A percentile compares a stretch with the other conserved stretches of the same genome.
These are phyloP conservation scores for Gracilaria gracilis DNA, from an alignment of 23 red algal genomes.

Conservation along the genomic window DNA sequence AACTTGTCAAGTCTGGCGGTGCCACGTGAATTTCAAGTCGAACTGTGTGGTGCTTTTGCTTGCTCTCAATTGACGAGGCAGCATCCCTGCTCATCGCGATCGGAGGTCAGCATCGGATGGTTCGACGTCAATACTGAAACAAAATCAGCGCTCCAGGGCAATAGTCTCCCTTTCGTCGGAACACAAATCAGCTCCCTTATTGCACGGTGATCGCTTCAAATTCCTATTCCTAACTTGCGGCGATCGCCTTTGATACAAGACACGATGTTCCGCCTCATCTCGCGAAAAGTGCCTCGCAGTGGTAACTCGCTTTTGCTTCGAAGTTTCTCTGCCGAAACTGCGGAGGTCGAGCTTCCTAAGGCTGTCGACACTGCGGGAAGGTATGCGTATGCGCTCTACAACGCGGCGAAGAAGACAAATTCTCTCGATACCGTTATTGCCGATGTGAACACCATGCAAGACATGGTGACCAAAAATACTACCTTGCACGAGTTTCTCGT, in stretches of 20 bases:
- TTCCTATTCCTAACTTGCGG: not conserved
- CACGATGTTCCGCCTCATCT: conserved; percentile 14
- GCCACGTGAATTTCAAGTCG: too few species aligned
- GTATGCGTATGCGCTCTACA: conserved; percentile 79
- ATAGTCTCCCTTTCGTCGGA: not conserved
- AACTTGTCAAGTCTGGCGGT: too few species aligned
- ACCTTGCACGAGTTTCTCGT: conserved; percentile 68
- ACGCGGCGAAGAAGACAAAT: conserved; percentile 66
- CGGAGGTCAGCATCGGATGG: not conserved
- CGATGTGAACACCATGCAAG: conserved; percentile 71
- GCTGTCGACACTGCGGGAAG: conserved; percentile 67
- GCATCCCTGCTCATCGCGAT: not conserved
- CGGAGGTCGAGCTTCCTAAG: conserved; percentile 40
- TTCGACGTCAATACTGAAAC: not conserved
- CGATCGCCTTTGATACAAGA: not conserved
- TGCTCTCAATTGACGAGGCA: not conserved
- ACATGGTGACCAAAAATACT: conserved; percentile 13
- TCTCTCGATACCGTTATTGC: conserved; percentile 56
- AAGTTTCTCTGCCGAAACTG: conserved; percentile 10
- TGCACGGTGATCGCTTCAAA: not conserved
- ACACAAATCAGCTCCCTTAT: not conserved
- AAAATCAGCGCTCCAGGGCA: too few species aligned
- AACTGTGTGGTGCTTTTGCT: not conserved
- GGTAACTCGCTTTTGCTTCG: conserved; percentile 16
- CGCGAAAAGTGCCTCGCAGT: not conserved